Conservation (phyloP, 768 basidiomycete species). For the Xerocomellus intermedius region DNA sequence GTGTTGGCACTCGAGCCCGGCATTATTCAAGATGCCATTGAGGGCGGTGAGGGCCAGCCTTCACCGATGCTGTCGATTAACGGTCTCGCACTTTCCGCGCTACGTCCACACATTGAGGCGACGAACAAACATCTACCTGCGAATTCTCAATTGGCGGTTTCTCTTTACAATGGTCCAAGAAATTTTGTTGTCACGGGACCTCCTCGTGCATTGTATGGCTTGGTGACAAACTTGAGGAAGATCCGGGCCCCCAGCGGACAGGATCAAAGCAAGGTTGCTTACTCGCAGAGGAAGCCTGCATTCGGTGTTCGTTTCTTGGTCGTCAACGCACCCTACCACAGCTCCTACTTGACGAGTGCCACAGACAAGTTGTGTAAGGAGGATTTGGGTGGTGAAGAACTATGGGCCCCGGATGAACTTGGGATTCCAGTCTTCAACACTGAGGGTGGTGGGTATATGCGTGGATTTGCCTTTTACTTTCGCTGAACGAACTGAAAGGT, state of each 20-base stretch:
- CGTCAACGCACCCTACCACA: constrained; percentile 97
- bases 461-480: constrained; percentile 18
- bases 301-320: constrained; percentile 92
- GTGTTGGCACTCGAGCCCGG: constrained; percentile 84
- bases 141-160: constrained; percentile 79
- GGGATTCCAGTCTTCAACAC: constrained; percentile 89
- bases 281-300: constrained; percentile 91
- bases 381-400: constrained; percentile 73
- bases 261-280: constrained; percentile 93
- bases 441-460: constrained; percentile 69
- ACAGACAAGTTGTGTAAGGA: constrained; percentile 74
- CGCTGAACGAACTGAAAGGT: constrained; percentile 46
- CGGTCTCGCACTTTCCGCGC: constrained; percentile 71
- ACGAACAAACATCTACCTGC: constrained; percentile 83
- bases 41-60: constrained; percentile 91
- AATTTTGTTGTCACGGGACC: constrained; percentile 94
- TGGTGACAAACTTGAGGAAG: constrained; percentile 88
- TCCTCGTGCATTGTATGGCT: constrained; percentile 86
- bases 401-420: constrained; percentile 71
- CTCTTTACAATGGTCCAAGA: constrained; percentile 90
- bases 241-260: constrained; percentile 81
- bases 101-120: constrained; percentile 78
- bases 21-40: constrained; percentile 83
- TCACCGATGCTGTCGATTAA: constrained; percentile 92
- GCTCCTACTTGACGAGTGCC: constrained; percentile 72